Percentiles rank a stretch among this genome's conserved stretches.
These are phyloP conservation scores for Trichocladium antarcticum DNA, from an alignment of 495 filamentous ascomycete species.

Conservation along the genomic window DNA sequence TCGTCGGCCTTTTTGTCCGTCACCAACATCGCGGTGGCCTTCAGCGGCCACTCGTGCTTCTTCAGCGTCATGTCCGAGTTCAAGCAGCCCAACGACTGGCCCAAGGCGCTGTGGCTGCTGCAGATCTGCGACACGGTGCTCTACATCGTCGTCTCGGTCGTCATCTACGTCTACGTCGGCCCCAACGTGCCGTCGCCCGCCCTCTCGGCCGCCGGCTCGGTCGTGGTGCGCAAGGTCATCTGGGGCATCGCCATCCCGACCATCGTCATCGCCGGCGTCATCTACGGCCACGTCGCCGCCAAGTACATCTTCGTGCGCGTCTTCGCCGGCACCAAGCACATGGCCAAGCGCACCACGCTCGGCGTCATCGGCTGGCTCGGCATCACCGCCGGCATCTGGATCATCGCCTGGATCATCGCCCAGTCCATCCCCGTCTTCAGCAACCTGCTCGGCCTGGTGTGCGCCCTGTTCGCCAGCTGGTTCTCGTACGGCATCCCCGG, in stretches of 20 bases:
- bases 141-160: constrained; percentile 15
- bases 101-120: constrained; percentile 13
- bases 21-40: constrained; percentile 16
- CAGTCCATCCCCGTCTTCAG: constrained; percentile 50
- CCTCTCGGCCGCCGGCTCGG: constrained; percentile 14
- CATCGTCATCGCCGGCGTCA: constrained; percentile 50
- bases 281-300: constrained; percentile 40
- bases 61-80: constrained; percentile 17
- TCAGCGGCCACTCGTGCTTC: constrained; percentile 20
- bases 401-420: constrained; percentile 50
- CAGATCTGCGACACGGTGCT: constrained; percentile 13
- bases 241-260: constrained; percentile 60
- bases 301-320: constrained; percentile 50
- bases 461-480: constrained; percentile 41
- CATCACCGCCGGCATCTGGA: constrained; percentile 42
- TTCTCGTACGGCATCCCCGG: constrained; percentile 44
- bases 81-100: constrained; percentile 17
- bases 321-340: constrained; percentile 26
- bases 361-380: constrained; percentile 33
- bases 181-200: constrained; percentile 35
- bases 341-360: constrained; percentile 6
- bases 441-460: constrained; percentile 35
- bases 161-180: constrained; percentile 54
- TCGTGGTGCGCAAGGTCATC: constrained; percentile 41
- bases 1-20: constrained; percentile 11